Base-by-base conservation (phyloP, 768 basidiomycete genomes). In the Hemileccinum impolitum region DNA sequence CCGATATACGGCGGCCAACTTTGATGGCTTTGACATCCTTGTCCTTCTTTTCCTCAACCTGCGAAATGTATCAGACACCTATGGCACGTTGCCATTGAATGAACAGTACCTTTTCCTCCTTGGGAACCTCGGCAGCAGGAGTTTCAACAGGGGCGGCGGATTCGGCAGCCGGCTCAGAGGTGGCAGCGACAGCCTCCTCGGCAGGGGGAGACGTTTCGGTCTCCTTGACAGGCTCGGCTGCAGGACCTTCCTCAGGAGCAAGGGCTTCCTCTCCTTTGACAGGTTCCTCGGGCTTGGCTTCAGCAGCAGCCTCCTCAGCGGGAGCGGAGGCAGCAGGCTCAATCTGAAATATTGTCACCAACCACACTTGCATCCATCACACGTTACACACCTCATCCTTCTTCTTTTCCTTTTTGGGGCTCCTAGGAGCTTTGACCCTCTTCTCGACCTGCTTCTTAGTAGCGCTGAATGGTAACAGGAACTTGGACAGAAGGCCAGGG, bases 391-490 rank as follows among this genome's bases (percentile, higher is more conserved):
- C 82, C 73, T 81, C 81, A 12, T 85, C 82, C 73, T 87, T 85
- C 77, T 87, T 87, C 75, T 87, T 87, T 66, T 84, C 81, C 72
- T 86, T 87, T 78, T 87, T 88, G 31, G 84, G 82, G 68, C 81
- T 85, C 81, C 80, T 89, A 64, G 84, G 78, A 61, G 74, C 76
- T 55, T 71, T 77, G 67, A 77, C 76, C 55, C 69, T 75, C 71
- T 77, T 88, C 57, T 84, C 81, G 47, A 69, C 73, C 66, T 75
- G 77, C 53, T 64, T 66, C 68, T 72, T 23, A 23, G 23, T 61
- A 37, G 68, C 67, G 74, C 88, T 90, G 79, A 92, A 84, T 36
- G 86, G 79, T 25, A 83, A 82, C 51, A 94, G 82, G 53, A 94
- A 72, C 71, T 87, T 93, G 59, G 82, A 65, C 49, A 94, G 76